Conservation (phyloP, 805 yeast species). For the Kluyveromyces dobzhanskii region DNA sequence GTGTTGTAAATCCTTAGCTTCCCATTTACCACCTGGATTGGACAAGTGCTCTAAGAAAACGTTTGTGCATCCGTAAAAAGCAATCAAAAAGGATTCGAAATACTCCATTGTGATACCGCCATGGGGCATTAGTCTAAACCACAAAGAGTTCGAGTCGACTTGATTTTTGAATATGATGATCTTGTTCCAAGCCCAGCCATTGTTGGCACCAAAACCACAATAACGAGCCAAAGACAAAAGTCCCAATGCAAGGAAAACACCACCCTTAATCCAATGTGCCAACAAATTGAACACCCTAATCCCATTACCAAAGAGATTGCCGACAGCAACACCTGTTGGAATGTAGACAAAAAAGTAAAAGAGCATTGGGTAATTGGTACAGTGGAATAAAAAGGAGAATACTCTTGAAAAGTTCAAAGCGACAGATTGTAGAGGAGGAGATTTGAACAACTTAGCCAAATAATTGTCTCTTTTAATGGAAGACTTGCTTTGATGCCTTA, state of each 20-base stretch:
- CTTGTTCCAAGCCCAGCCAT: conserved; percentile 91
- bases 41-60: conserved; percentile 86
- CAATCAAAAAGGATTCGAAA: conserved; percentile 69
- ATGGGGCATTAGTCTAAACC: conserved; percentile 27
- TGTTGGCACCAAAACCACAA: conserved; percentile 65
- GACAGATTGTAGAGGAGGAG: conserved; percentile 16
- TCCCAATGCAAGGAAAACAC: conserved; percentile 74
- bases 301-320: conserved; percentile 62
- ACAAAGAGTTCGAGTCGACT: conserved; percentile 19
- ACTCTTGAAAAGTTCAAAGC: conserved; percentile 18
- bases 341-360: conserved; percentile 50
- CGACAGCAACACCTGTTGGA: conserved; percentile 49
- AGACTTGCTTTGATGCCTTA: conserved; percentile 9
- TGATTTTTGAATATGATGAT: conserved; percentile 23
- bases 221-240: conserved; percentile 75
- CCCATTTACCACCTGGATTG: conserved; percentile 71
- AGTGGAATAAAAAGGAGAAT: conserved; percentile 34
- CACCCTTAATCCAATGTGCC: conserved; percentile 96
- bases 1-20: conserved; percentile 84
- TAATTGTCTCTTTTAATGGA: conserved; percentile 28
- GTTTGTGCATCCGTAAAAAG: conserved; percentile 84
- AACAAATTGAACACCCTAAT: conserved; percentile 63
- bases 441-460: conserved; percentile 30
- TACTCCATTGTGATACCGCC: conserved; percentile 73
- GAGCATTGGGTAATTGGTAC: conserved; percentile 59